Evolutionary conservation across 805 yeast species (phyloP), one percentile per base, ranked within the genome.

Genomic region (Monosporozyma solicola): DNA sequence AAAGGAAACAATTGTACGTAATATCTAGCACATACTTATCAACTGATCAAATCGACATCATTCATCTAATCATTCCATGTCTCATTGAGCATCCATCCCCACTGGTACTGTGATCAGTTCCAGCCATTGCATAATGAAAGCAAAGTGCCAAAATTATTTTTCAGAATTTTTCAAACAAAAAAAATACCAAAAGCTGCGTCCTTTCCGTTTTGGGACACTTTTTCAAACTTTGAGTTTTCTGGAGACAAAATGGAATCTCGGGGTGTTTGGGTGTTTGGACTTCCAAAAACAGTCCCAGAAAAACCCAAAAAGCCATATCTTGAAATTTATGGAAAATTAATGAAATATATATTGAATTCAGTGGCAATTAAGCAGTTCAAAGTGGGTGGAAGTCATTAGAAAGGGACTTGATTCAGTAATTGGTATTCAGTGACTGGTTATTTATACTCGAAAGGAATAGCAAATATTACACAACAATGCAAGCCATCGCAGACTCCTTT

Each of bases 401-500:
- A 27, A 27, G 29, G 29, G 29, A 27, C 20, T 27, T 27, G 29
- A 27, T 27, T 27, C 7, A 27, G 7, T 5, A 27, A 27, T 27
- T 27, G 29, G 13, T 11, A 20, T 20, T 20, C 20, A 20, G 20
- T 20, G 20, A 20, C 20, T 20, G 20, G 20, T 20, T 20, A 20
- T 1, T 20, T 20, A 20, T 20, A 20, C 20, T 20, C 20, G 20
- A 20, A 20, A 20, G 20, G 20, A 20, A 20, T 20, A 20, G 20
- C 20, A 20, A 20, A 20, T 20, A 20, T 20, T 20, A 46, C 29
- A 49, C 32, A 41, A 54, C 25, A 9, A 67, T 67, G 71, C 68
- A 68, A 48, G 65, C 69, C 5, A 67, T 69, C 52, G 72, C 70
- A 13, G 67, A 67, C 53, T 54, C 57, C 37, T 61, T 64, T 48